Evolutionary conservation across 768 basidiomycete genomes (phyloP), one percentile per base, ranked within the genome.

Genomic region (Punctularia strigosozonata): DNA sequence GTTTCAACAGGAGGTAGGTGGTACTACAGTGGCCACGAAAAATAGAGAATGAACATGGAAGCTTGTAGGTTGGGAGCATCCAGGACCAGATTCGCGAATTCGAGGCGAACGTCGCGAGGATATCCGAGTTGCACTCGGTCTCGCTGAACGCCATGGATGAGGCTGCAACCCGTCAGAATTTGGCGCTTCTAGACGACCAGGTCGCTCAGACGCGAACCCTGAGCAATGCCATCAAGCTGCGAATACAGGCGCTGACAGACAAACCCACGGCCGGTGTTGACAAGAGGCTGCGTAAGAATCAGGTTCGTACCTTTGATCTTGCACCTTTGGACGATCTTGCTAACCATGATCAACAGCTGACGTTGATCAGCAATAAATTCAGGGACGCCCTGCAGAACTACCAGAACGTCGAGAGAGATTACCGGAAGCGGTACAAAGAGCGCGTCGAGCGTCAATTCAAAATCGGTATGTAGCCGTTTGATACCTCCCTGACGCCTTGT

Each of bases 321-420:
- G 25, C 14, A 24, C 3, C 3, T 13, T 32, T 3, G 3, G 15
- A 37, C 50, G 52, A 47, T 43, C 8, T 39, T 46, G 2, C 40
- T 55, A 12, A 44, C 6, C 19, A 5, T 26, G 6, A 23, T 17
- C n/a, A 18, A 10, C 25, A 81, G 77, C 73, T 71, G 15, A 73
- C 70, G 1, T 56, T 80, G 24, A 68, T 80, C 49, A 80, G 78
- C 54, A 70, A 70, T 22, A 84, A 87, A 48, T 91, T 91, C 50
- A 70, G 87, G 31, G 88, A 89, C 45, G 79, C 83, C 17, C 77
- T 90, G 44, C 89, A 90, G 60, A 76, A 70, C 44, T 90, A 88
- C 51, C 84, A 89, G 54, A 71, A 69, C 19, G 82, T 87, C 25
- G 88, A 91, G 53, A 76, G 80, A 48, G 77, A 83, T 50, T 77